Evolutionary conservation across 257 asterid species (phyloP).

Genomic region (Nicotiana noctiflora): DNA sequence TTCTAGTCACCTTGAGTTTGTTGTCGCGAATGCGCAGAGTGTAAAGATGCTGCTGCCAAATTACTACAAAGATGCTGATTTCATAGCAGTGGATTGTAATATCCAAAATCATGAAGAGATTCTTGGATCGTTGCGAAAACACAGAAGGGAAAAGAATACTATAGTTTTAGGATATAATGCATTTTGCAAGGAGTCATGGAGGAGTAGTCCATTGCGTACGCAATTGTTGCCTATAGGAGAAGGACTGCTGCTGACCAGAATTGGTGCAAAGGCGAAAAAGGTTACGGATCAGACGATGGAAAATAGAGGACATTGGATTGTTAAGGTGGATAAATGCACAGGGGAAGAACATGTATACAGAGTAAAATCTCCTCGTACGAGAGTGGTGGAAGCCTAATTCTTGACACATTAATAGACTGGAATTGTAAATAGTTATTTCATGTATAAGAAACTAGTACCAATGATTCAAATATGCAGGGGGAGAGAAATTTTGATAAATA

Average conservation of each 20-base stretch:
- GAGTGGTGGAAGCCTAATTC: constrained; percentile 37
- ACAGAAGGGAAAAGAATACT: constrained; percentile 12
- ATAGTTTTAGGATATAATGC: constrained; percentile 69
- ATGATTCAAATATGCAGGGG: neutral
- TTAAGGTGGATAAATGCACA: constrained; percentile 62
- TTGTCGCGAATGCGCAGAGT: constrained; percentile 37
- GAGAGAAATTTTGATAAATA: neutral
- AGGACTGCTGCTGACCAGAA: constrained; percentile 55
- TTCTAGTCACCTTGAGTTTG: constrained; percentile 35
- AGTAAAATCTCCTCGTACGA: constrained; percentile 46
- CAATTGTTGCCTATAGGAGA: constrained; percentile 79
- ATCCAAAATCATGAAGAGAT: constrained; percentile 51
- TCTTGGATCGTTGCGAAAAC: constrained; percentile 31
- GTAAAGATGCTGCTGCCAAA: constrained; percentile 16
- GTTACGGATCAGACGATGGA: neutral
- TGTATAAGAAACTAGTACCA: too few relatives aligned
- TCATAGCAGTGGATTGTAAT: constrained; percentile 63
- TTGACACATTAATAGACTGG: neutral
- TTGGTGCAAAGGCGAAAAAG: constrained; percentile 17
- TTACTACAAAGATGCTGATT: constrained; percentile 46
- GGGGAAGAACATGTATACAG: constrained; percentile 66
- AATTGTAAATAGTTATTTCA: too few relatives aligned
- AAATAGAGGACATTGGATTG: constrained; percentile 55
- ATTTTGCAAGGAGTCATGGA: constrained; percentile 57
- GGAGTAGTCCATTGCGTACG: constrained; percentile 32